Percentiles rank a stretch among this genome's conserved stretches.
Evolutionary conservation across 805 yeast genomes (phyloP).

Genomic region (Tetrapisispora namnaoensis): DNA sequence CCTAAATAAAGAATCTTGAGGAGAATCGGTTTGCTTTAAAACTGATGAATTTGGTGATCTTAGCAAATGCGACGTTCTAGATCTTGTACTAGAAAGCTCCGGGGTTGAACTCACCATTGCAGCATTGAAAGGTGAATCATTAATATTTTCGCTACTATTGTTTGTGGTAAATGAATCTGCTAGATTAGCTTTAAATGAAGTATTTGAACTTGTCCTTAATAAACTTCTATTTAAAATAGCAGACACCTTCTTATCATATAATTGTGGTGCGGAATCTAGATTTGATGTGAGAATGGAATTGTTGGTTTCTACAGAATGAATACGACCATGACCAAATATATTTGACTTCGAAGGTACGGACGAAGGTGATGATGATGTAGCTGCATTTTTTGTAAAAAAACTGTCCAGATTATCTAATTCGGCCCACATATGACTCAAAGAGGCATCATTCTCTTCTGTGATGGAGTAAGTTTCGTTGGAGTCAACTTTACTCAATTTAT

Average conservation of each 20-base stretch:
- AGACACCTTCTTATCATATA: slow-evolving; percentile 71
- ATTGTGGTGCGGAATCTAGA: slow-evolving; percentile 65
- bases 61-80: slow-evolving; percentile 2
- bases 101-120: neutral
- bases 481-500: slow-evolving; percentile 20
- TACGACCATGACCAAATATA: slow-evolving; percentile 25
- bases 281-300: slow-evolving; percentile 38
- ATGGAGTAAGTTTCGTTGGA: slow-evolving; percentile 23
- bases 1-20: slow-evolving; percentile 35
- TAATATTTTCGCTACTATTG: slow-evolving; percentile 1
- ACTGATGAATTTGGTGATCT: slow-evolving; percentile 3
- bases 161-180: slow-evolving; percentile 51
- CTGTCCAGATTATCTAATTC: slow-evolving; percentile 83
- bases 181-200: slow-evolving; percentile 66
- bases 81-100: neutral
- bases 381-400: slow-evolving; percentile 61
- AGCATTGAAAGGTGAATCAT: neutral
- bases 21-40: slow-evolving; percentile 15
- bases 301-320: slow-evolving; percentile 55
- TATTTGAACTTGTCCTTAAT: slow-evolving; percentile 63
- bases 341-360: slow-evolving; percentile 13
- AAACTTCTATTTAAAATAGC: slow-evolving; percentile 63
- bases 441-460: slow-evolving; percentile 57
- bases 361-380: slow-evolving; percentile 4
- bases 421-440: slow-evolving; percentile 85